These are phyloP conservation scores for Carex kokanica DNA, from an alignment of 176 grass and related monocot species.

Conservation along the genomic window DNA sequence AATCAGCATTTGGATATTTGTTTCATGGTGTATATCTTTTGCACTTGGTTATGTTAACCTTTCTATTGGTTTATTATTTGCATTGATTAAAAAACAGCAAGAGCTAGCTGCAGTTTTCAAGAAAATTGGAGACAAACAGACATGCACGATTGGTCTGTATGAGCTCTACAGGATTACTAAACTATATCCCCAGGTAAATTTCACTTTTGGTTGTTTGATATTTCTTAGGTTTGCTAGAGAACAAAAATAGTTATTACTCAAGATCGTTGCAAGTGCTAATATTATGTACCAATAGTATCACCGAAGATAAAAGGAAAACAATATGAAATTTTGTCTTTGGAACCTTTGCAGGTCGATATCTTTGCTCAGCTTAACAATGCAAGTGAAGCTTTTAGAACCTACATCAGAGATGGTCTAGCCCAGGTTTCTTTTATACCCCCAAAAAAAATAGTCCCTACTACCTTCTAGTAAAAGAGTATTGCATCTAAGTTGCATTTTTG, in stretches of 20 bases:
- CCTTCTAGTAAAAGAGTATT: neutral
- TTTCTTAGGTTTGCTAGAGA: conserved; percentile 1
- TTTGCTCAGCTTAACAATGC: conserved; percentile 99
- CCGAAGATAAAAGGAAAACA: neutral
- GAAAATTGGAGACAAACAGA: conserved; percentile 99
- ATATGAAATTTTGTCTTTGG: neutral
- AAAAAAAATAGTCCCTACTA: neutral
- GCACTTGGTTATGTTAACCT: neutral
- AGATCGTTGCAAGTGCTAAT: neutral
- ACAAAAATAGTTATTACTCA: neutral
- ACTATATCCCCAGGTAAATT: conserved; percentile 86
- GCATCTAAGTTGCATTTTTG: neutral
- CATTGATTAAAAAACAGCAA: conserved; percentile 53
- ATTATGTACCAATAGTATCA: neutral
- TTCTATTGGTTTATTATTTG: conserved; percentile 13
- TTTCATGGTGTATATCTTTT: neutral
- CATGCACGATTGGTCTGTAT: conserved; percentile 89
- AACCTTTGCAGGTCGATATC: conserved; percentile 78
- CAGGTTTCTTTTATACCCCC: conserved; percentile 47
- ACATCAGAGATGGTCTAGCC: conserved; percentile 91
- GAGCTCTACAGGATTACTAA: conserved; percentile 95
- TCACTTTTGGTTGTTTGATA: neutral
- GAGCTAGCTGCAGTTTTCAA: conserved; percentile 98
- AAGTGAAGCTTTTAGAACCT: conserved; percentile 98
- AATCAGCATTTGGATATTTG: neutral